Percentiles rank a stretch among this genome's conserved stretches.
Conservation (phyloP, 768 basidiomycete genomes). For the Rhodotorula babjevae region DNA sequence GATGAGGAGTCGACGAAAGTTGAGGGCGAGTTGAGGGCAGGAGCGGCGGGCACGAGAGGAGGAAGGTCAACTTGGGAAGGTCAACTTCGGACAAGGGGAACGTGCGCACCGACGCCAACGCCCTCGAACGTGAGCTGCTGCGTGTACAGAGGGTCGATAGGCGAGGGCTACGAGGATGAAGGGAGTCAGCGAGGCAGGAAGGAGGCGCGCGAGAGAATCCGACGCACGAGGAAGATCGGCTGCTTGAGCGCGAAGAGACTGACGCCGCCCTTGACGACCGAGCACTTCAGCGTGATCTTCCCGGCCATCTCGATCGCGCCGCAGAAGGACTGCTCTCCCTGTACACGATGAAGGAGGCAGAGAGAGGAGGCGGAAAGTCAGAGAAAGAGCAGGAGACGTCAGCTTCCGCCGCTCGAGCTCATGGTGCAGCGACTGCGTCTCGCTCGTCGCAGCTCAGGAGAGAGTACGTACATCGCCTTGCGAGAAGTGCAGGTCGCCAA, state of each 20-base stretch:
- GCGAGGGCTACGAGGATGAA: slow-evolving; percentile 57
- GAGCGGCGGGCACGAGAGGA: neutral
- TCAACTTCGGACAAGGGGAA: too few relatives aligned
- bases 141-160: slow-evolving; percentile 68
- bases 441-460: too few relatives aligned
- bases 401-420: too few relatives aligned
- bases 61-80: too few relatives aligned
- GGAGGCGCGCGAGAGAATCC: neutral
- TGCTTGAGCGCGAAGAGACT: slow-evolving; percentile 69
- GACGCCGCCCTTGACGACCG: slow-evolving; percentile 68
- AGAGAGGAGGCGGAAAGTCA: neutral
- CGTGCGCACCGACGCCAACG: slow-evolving; percentile 55
- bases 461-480: slow-evolving; percentile 56
- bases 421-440: too few relatives aligned
- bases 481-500: slow-evolving; percentile 74
- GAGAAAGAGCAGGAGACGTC: slow-evolving; percentile 46
- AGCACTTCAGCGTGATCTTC: slow-evolving; percentile 65
- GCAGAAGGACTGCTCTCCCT: neutral
- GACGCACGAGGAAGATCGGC: slow-evolving; percentile 65
- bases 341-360: neutral
- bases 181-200: neutral
- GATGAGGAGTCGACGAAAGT: too few relatives aligned
- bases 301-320: slow-evolving; percentile 66
- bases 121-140: slow-evolving; percentile 74
- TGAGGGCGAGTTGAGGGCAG: too few relatives aligned